Percentiles rank a stretch among this genome's conserved stretches.
Evolutionary conservation across 2,329 filamentous ascomycete genomes (phyloP).

Genomic region (Hansfordia pulvinata): DNA sequence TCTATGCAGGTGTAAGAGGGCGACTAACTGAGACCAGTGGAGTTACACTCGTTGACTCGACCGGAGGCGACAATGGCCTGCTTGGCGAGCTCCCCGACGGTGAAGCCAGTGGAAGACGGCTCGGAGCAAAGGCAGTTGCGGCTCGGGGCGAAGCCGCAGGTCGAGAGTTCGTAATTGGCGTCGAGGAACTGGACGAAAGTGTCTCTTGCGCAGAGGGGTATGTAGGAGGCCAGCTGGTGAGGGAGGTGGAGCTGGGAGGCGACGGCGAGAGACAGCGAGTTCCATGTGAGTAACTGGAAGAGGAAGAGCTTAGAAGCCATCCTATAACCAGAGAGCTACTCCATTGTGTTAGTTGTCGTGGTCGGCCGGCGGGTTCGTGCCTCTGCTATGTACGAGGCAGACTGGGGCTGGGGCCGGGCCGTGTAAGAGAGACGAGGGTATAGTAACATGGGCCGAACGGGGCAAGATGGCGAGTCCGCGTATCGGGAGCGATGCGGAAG

Average conservation of each 20-base stretch:
- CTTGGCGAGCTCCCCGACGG: conserved; percentile 57
- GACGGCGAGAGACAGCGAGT: conserved; percentile 10
- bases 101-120: conserved; percentile 46
- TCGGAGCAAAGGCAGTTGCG: conserved; percentile 51
- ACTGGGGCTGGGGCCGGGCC: too few relatives aligned
- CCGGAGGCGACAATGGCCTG: conserved; percentile 49
- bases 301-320: conserved; percentile 16
- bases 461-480: too few relatives aligned
- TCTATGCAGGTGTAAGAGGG: conserved; percentile 5
- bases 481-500: too few relatives aligned
- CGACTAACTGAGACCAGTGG: not conserved
- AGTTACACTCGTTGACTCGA: too few relatives aligned
- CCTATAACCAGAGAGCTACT: conserved; percentile 14
- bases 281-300: conserved; percentile 14
- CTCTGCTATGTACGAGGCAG: too few relatives aligned
- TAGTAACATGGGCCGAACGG: too few relatives aligned
- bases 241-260: conserved; percentile 10
- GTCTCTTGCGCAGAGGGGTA: conserved; percentile 15
- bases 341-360: conserved; percentile 11
- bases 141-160: too few relatives aligned
- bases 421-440: too few relatives aligned
- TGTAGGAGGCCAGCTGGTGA: conserved; percentile 10
- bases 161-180: too few relatives aligned
- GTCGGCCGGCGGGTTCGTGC: conserved; percentile 5
- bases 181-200: too few relatives aligned